Evolutionary conservation across 371 early-diverging fungal genomes (phyloP), one percentile per base, ranked within the genome.

Genomic region (Mortierella sp.): DNA sequence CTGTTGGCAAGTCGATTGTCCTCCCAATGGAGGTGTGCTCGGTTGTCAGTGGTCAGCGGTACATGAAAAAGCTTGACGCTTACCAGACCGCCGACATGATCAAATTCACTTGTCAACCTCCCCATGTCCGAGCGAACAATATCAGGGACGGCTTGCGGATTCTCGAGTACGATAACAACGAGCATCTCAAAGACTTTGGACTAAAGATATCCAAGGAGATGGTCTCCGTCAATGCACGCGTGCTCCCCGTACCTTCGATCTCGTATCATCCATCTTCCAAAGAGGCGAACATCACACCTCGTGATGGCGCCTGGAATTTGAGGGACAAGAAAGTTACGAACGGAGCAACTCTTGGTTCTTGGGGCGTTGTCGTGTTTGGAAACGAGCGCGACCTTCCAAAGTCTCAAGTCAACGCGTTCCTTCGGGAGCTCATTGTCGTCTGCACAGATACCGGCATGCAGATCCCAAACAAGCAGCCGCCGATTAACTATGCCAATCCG

Each of bases 81-180:
- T 80, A 79, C 27, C 92, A 97, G 84, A 97, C 97, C 0, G 89
- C 94, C 0, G 94, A 95, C 60, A 96, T 97, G 94, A 95, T 98
- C 80, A 93, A 88, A 58, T 93, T 94, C 68, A 93, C 95, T 0
- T 91, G 94, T 72, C 90, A 91, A 65, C 86, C 86, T 27, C 98
- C 97, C 4, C 79, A 86, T 49, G 80, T 87, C 39, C 87, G 92
- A 44, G 82, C 86, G 44, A 82, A 87, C 46, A 86, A 80, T 60
- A 92, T 93, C 63, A 80, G 66, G 26, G 80, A 85, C 23, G 86
- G 84, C 14, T 51, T 87, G 26, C 54, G 66, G 21, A 69, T 81
- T 8, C 68, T 91, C n/a, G 66, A 86, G 32, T 86, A 88, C 62
- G 69, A 79, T 19, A 63, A 76, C 32, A 89, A 89, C 66, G 81